phyloP scores from a whole-genome alignment of 345 rosid species.

The Lepidium didymum region DNA sequence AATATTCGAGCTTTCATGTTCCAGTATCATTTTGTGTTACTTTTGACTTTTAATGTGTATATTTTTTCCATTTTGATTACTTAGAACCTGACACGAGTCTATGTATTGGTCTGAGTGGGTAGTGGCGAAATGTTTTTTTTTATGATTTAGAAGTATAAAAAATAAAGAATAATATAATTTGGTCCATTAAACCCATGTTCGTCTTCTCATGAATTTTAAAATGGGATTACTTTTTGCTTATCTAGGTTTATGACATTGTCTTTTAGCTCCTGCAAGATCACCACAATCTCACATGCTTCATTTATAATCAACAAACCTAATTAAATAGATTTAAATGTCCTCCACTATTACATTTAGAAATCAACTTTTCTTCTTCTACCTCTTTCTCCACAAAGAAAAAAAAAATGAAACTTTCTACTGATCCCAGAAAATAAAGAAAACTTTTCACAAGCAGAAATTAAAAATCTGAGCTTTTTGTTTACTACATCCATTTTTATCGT shows the following conservation, averaged over 20 bases:
- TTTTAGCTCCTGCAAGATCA: slow-evolving; percentile 9
- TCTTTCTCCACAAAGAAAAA: background rate
- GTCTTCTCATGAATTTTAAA: background rate
- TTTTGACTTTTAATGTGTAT: slow-evolving; percentile 14
- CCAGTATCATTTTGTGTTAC: background rate
- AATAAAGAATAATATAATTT: slow-evolving; percentile 3
- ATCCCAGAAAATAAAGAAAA: background rate
- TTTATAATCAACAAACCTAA: background rate
- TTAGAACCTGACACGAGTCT: slow-evolving; percentile 19
- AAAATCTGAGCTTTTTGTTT: background rate
- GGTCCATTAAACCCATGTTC: slow-evolving; percentile 10
- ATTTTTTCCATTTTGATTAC: background rate
- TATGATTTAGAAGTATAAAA: background rate
- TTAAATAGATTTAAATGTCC: background rate
- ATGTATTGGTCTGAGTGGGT: slow-evolving; percentile 5
- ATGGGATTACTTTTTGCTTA: background rate
- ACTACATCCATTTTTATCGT: background rate
- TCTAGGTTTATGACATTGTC: slow-evolving; percentile 13
- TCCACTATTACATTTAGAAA: background rate
- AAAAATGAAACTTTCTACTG: no score
- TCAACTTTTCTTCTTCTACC: slow-evolving; percentile 17
- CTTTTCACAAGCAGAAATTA: background rate
- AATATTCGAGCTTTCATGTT: background rate
- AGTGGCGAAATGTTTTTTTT: background rate
- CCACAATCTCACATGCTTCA: slow-evolving; percentile 19